These are phyloP conservation scores for Austroboletus eburneus DNA, from an alignment of 768 basidiomycete species.

Conservation along the genomic window DNA sequence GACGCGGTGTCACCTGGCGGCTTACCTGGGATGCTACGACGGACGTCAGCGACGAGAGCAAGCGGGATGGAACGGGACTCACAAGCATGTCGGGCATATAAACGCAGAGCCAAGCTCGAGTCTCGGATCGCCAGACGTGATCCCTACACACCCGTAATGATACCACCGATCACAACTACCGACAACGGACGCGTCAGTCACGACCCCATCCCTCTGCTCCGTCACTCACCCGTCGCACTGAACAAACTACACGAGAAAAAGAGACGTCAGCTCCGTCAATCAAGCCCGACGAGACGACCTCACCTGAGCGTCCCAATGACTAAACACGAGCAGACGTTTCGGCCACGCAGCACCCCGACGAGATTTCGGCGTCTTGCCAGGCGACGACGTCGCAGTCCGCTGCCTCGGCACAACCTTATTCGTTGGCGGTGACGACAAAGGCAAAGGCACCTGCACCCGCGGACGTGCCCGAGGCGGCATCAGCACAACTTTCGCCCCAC, in stretches of 20 bases:
- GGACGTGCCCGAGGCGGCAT: too few species aligned
- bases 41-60: not conserved
- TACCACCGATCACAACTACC: constrained; percentile 45
- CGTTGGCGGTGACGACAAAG: not conserved
- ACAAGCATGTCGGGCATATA: constrained; percentile 42
- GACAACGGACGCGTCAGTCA: not conserved
- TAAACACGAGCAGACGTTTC: constrained; percentile 4
- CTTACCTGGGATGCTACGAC: constrained; percentile 17
- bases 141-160: constrained; percentile 49
- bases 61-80: constrained; percentile 2
- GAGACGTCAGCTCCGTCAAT: not conserved
- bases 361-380: not conserved
- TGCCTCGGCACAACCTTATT: not conserved
- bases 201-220: too few species aligned
- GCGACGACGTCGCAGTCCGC: too few species aligned
- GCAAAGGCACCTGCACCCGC: not conserved
- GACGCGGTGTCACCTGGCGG: too few species aligned
- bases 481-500: not conserved
- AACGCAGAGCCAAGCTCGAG: constrained; percentile 31
- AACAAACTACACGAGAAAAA: constrained; percentile 23
- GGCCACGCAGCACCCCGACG: constrained; percentile 13
- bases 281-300: not conserved
- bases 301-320: constrained; percentile 25
- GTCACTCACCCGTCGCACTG: constrained; percentile 33
- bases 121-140: constrained; percentile 35